Evolutionary conservation across 768 basidiomycete genomes (phyloP).

Genomic region (Dendrothele bispora): DNA sequence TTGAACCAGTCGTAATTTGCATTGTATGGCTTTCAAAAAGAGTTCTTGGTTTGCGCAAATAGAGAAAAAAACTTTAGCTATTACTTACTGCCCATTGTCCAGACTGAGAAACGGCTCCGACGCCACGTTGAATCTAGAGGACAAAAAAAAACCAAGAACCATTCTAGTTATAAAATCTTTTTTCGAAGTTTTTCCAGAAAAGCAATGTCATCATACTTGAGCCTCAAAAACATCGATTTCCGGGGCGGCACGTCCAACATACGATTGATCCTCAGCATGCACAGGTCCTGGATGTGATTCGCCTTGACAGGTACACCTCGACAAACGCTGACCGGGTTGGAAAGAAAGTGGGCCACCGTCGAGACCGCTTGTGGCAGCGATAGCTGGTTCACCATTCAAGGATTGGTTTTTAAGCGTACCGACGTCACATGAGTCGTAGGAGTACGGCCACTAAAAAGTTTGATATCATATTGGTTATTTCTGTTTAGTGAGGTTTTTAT

Average conservation of each 20-base stretch:
- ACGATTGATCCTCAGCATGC: slow-evolving; percentile 44
- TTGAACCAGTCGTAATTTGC: slow-evolving; percentile 41
- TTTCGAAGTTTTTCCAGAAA: slow-evolving; percentile 2
- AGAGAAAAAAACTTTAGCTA: background rate
- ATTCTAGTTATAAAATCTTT: too few relatives aligned
- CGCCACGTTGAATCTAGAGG: slow-evolving; percentile 6
- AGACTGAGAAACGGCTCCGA: slow-evolving; percentile 49
- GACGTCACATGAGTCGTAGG: slow-evolving; percentile 52
- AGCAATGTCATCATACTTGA: slow-evolving; percentile 28
- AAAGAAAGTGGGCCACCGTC: slow-evolving; percentile 36
- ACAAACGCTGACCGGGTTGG: slow-evolving; percentile 57
- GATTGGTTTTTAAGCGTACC: slow-evolving; percentile 59
- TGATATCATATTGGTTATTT: slow-evolving; percentile 5
- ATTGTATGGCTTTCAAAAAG: slow-evolving; percentile 39
- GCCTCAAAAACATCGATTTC: slow-evolving; percentile 66
- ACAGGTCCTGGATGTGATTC: slow-evolving; percentile 62
- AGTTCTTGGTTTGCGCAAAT: background rate
- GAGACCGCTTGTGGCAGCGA: slow-evolving; percentile 33
- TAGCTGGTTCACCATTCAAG: slow-evolving; percentile 39
- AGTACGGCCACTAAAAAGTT: slow-evolving; percentile 40
- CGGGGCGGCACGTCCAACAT: slow-evolving; percentile 54
- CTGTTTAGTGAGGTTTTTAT: background rate
- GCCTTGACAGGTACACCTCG: slow-evolving; percentile 55
- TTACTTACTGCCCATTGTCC: slow-evolving; percentile 43
- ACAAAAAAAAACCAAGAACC: slow-evolving; percentile 12